Percentiles rank a stretch among this genome's conserved stretches.
phyloP scores from a whole-genome alignment of 2,329 filamentous ascomycete genomes.

The Fragosphaeria purpurea region DNA sequence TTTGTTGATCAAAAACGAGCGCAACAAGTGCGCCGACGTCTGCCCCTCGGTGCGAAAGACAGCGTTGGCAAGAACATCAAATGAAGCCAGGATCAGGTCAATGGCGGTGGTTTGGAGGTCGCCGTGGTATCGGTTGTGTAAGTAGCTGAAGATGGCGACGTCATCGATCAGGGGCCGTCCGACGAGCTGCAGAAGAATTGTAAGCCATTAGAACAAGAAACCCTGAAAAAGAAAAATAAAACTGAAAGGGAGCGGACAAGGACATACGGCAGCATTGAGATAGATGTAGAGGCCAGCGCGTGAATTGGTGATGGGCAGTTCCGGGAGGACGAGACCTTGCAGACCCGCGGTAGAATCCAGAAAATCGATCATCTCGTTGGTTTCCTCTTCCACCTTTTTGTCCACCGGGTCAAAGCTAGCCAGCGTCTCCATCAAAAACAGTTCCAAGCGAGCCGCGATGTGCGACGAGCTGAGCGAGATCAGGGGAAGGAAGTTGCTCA shows the following conservation, averaged over 20 bases:
- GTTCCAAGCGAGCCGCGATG: constrained; percentile 43
- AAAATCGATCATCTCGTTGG: constrained; percentile 46
- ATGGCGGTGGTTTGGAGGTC: constrained; percentile 68
- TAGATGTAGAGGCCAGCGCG: constrained; percentile 79
- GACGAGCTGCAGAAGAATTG: constrained; percentile 50
- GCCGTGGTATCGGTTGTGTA: constrained; percentile 71
- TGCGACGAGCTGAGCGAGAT: constrained; percentile 47
- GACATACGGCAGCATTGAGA: constrained; percentile 64
- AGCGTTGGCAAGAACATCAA: constrained; percentile 81
- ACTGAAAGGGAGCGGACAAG: not conserved
- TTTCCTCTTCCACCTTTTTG: constrained; percentile 35
- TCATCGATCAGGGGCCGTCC: constrained; percentile 80
- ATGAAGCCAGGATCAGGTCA: constrained; percentile 78
- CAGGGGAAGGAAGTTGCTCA: constrained; percentile 44
- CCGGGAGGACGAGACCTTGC: constrained; percentile 45
- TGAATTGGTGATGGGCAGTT: constrained; percentile 63
- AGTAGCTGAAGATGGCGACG: constrained; percentile 61
- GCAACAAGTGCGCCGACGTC: constrained; percentile 59
- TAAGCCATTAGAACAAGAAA: not conserved
- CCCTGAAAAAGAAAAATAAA: not conserved
- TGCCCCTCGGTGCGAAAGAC: constrained; percentile 56
- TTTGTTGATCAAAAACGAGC: constrained; percentile 74
- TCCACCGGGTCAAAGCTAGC: constrained; percentile 44
- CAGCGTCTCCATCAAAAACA: constrained; percentile 48
- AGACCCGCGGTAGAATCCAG: constrained; percentile 47